phyloP scores from a whole-genome alignment of 2,329 filamentous ascomycete species.

The Penicillium sp. region DNA sequence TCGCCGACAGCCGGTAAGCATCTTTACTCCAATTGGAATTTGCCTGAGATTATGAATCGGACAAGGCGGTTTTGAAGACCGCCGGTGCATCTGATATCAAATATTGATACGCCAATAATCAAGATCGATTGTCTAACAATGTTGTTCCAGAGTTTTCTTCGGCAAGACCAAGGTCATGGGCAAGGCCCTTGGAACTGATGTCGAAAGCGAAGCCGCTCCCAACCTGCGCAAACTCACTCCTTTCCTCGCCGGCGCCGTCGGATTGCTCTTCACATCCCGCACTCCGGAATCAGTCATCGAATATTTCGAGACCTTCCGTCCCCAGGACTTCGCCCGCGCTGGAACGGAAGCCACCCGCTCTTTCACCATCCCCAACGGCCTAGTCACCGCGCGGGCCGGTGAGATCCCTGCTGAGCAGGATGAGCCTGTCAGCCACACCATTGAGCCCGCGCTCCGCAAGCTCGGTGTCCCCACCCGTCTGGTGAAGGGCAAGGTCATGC shows the following conservation, averaged over 20 bases:
- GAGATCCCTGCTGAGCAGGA: constrained; percentile 78
- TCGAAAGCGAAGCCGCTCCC: constrained; percentile 75
- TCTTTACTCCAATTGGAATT: not conserved
- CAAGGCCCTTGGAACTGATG: constrained; percentile 78
- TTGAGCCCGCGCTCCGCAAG: constrained; percentile 87
- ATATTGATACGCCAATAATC: constrained; percentile 2
- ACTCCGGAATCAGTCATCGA: constrained; percentile 62
- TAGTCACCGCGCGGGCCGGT: constrained; percentile 74
- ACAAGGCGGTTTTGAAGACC: not conserved
- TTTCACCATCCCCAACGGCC: constrained; percentile 79
- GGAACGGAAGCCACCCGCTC: constrained; percentile 70
- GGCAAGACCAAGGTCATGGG: constrained; percentile 99
- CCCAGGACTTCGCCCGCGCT: constrained; percentile 87
- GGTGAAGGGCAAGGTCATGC: constrained; percentile 80
- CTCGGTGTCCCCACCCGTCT: constrained; percentile 87
- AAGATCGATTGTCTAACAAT: constrained; percentile 1
- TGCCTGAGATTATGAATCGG: not conserved
- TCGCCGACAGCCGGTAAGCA: constrained; percentile 75
- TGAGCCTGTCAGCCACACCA: constrained; percentile 77
- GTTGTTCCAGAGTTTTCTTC: constrained; percentile 76
- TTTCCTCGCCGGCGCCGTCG: constrained; percentile 77
- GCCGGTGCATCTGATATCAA: constrained; percentile 3
- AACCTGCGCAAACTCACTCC: constrained; percentile 68
- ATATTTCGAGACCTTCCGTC: constrained; percentile 70
- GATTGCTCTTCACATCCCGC: constrained; percentile 85